Percentiles rank a stretch among this genome's conserved stretches.
phyloP scores from a whole-genome alignment of 768 basidiomycete genomes.

The Lactarius sanguifluus region DNA sequence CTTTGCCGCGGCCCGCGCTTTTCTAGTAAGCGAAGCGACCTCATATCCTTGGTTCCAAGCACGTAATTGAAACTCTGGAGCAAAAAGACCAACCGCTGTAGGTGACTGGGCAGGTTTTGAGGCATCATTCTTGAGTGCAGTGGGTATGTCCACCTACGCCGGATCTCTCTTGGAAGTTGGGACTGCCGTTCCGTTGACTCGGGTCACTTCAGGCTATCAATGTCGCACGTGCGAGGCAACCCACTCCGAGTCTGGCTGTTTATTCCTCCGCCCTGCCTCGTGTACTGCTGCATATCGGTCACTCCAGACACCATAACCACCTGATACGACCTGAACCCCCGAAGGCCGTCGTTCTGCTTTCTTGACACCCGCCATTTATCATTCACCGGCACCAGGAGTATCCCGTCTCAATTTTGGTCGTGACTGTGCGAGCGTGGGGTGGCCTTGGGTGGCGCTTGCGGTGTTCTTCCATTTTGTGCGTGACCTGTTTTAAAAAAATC shows the following conservation, averaged over 20 bases:
- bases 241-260: background rate
- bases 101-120: background rate
- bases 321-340: background rate
- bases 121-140: background rate
- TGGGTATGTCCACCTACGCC: background rate
- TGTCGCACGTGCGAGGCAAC: constrained; percentile 1
- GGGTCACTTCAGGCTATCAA: background rate
- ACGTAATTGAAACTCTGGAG: background rate
- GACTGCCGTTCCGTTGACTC: background rate
- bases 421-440: constrained; percentile 1
- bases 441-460: background rate
- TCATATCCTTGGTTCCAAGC: background rate
- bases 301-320: background rate
- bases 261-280: background rate
- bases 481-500: background rate
- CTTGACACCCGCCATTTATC: background rate
- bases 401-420: background rate
- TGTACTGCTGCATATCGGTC: background rate
- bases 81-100: background rate
- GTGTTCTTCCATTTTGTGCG: constrained; percentile 13
- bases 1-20: background rate
- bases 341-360: background rate
- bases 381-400: background rate
- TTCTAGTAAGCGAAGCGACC: background rate
- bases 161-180: background rate